These are phyloP conservation scores for Euphorbia celastroides DNA, from an alignment of 441 rosid genomes.

Conservation along the genomic window DNA sequence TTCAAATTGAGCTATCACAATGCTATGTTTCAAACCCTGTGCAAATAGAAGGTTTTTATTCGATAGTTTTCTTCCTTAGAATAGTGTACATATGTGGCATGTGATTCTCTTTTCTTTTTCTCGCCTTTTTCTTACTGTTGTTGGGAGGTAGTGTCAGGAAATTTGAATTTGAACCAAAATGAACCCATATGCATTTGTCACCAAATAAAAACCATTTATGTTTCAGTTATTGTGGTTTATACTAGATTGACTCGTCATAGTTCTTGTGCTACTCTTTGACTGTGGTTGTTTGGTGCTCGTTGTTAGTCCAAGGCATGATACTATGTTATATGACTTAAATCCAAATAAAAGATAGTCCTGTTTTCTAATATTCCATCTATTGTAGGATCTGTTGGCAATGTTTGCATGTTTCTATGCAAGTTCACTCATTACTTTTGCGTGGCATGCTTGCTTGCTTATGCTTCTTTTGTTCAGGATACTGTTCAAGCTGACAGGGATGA, in stretches of 20 bases:
- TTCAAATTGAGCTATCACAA: background rate
- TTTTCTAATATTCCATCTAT: background rate
- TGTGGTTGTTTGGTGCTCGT: background rate
- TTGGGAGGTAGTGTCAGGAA: background rate
- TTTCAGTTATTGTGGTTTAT: background rate
- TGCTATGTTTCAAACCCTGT: background rate
- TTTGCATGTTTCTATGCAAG: background rate
- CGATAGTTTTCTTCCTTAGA: background rate
- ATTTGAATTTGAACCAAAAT: background rate
- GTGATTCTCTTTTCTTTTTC: background rate
- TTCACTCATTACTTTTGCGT: background rate
- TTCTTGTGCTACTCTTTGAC: background rate
- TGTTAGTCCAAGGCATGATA: background rate
- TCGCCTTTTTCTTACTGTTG: background rate
- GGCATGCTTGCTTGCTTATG: slow-evolving; percentile 5
- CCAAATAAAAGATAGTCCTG: background rate
- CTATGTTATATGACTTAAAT: background rate
- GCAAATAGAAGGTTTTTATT: background rate
- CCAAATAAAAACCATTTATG: background rate
- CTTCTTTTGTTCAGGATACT: slow-evolving; percentile 41
- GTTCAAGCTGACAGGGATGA: slow-evolving; percentile 96
- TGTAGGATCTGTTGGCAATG: background rate
- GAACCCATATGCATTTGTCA: background rate
- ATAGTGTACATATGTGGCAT: background rate
- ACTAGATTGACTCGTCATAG: background rate